Evolutionary conservation across 176 grass and related monocot species (phyloP), one percentile per base, ranked within the genome.

Genomic region (Rhynchospora pubera): DNA sequence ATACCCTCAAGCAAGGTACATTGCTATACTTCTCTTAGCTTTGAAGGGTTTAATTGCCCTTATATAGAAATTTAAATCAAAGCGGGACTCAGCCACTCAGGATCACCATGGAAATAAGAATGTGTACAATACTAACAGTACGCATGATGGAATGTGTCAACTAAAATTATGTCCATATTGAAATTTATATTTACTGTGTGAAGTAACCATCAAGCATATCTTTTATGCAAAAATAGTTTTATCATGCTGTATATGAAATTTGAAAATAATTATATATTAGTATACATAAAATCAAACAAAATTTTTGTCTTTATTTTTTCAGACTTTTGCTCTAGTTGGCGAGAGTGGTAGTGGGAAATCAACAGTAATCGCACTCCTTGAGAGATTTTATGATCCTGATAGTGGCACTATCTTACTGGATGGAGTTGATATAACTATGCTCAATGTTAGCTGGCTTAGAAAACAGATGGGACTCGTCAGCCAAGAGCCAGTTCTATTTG

Each of bases 311-410:
- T 42, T 2, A 60, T 71, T 79, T 73, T 23, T 78, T 45, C 18
- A 92, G 93, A 91, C 88, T 39, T 46, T 91, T 43, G 93, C 93
- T 16, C 84, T 96, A 61, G 93, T 96, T 68, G 93, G 93, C 62
- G 88, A 90, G 88, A 96, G 93, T 83, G 93, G 93, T 9, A 92
- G 93, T 7, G 93, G 93, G 6, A 96, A 96, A 63, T 96, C 93
- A 60, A 96, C 90, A 2, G 79, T 89, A 46, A 96, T 96, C 2
- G 83, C 86, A 61, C 79, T 96, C 59, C 67, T 96, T 30, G 90
- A 96, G 77, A 65, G 93, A 86, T 96, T 96, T 82, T 96, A 96
- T 60, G 75, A 92, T 77, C 90, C 93, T 0, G 86, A 96, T 45
- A 92, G 86, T 7, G 90, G 93, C 7, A 89, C 61, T 1, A 89